Percentiles rank a stretch among this genome's conserved stretches.
Conservation (phyloP, 116 monocot species). For the Phalaenopsis hybrid region DNA sequence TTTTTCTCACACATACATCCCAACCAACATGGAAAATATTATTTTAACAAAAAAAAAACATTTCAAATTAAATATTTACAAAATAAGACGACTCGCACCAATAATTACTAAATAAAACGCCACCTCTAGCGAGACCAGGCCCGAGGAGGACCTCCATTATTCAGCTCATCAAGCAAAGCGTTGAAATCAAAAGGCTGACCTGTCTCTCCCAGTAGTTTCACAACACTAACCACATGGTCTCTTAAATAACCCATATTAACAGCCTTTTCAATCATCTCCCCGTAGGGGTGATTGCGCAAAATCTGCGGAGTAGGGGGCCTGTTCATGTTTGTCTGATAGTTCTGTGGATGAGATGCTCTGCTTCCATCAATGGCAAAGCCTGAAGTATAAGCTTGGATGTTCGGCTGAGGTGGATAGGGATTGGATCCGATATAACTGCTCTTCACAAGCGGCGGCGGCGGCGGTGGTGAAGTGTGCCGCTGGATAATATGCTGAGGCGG, state of each 20-base stretch:
- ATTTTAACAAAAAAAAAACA: too few relatives aligned
- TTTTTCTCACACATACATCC: too few relatives aligned
- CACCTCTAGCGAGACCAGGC: slow-evolving; percentile 20
- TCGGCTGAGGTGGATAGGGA: slow-evolving; percentile 37
- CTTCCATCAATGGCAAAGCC: slow-evolving; percentile 20
- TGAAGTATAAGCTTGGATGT: slow-evolving; percentile 33
- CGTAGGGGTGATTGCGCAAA: slow-evolving; percentile 37
- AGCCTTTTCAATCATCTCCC: slow-evolving; percentile 51
- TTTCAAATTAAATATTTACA: not conserved
- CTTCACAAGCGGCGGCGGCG: not conserved
- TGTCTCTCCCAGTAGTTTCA: slow-evolving; percentile 27
- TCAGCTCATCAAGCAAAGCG: slow-evolving; percentile 43
- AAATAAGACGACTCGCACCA: not conserved
- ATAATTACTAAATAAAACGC: not conserved
- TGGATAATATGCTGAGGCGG: not conserved
- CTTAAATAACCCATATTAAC: slow-evolving; percentile 42
- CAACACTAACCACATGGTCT: slow-evolving; percentile 28
- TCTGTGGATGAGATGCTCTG: slow-evolving; percentile 14
- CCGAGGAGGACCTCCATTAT: slow-evolving; percentile 21
- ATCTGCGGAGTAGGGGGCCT: slow-evolving; percentile 13
- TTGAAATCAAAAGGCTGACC: slow-evolving; percentile 50
- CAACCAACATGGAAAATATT: too few relatives aligned
- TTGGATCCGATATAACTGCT: slow-evolving; percentile 26
- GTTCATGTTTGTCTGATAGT: slow-evolving; percentile 9
- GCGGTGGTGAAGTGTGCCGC: too few relatives aligned